Percentiles rank a stretch among this genome's conserved stretches.
Evolutionary conservation across 2,329 filamentous ascomycete species (phyloP).

Genomic region (Chrysosphaeria jannelii): DNA sequence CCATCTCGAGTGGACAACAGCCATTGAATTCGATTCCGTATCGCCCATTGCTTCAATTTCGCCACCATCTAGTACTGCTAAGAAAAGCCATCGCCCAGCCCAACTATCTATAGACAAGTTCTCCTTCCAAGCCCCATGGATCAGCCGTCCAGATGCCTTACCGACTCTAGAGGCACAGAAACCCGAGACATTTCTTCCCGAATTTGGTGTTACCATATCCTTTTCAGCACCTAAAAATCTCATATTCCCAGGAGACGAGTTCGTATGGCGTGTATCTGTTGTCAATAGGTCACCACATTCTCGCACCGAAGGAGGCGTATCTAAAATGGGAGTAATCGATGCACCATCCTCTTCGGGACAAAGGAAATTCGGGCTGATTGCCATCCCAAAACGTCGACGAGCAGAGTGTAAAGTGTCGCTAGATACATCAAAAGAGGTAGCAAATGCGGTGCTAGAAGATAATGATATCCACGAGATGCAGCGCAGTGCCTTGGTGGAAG

Average conservation of each 20-base stretch:
- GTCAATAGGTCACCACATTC: slow-evolving; percentile 31
- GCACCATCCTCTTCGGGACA: slow-evolving; percentile 8
- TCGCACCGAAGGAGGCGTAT: slow-evolving; percentile 3
- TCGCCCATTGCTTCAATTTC: slow-evolving; percentile 29
- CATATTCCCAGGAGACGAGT: slow-evolving; percentile 32
- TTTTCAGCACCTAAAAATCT: slow-evolving; percentile 28
- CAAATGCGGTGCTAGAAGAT: slow-evolving; percentile 41
- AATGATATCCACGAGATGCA: slow-evolving; percentile 43
- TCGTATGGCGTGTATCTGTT: slow-evolving; percentile 44
- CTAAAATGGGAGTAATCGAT: not conserved
- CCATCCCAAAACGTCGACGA: slow-evolving; percentile 31
- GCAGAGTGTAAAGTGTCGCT: slow-evolving; percentile 19
- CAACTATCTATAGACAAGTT: slow-evolving; percentile 31
- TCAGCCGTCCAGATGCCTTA: slow-evolving; percentile 26
- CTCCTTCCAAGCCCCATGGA: slow-evolving; percentile 22
- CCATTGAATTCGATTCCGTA: slow-evolving; percentile 34
- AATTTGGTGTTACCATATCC: slow-evolving; percentile 46
- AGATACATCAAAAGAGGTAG: slow-evolving; percentile 11
- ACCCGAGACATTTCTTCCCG: slow-evolving; percentile 16
- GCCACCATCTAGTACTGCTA: slow-evolving; percentile 16
- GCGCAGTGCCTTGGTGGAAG: slow-evolving; percentile 28
- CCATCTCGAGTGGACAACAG: slow-evolving; percentile 34
- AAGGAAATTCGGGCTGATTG: slow-evolving; percentile 40
- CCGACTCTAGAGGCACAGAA: slow-evolving; percentile 23
- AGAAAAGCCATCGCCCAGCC: slow-evolving; percentile 28